phyloP scores from a whole-genome alignment of 192 early-diverging fungal species.

The Rhizoclosmatium globosum region DNA sequence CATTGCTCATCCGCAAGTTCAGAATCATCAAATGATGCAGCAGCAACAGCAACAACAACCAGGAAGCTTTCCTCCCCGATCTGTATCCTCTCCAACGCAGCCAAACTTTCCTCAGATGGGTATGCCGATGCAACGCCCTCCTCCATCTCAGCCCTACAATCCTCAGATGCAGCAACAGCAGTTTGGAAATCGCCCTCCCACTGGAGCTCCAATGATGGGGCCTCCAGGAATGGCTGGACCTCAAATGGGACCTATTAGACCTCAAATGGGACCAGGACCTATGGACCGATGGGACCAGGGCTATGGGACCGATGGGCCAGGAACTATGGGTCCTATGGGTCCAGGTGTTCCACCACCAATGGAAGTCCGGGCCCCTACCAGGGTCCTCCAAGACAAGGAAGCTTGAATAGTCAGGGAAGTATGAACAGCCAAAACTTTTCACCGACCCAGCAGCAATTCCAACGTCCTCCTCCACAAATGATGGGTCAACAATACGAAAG shows the following conservation, averaged over 20 bases:
- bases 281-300: neutral
- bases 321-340: neutral
- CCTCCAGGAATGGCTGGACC: neutral
- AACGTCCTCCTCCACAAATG: slow-evolving; percentile 1
- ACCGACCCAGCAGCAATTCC: slow-evolving; percentile 21
- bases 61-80: neutral
- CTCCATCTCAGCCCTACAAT: neutral
- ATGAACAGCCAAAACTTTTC: neutral
- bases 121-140: slow-evolving; percentile 11
- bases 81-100: neutral
- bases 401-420: neutral
- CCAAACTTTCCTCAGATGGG: neutral
- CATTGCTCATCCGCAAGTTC: slow-evolving; percentile 7
- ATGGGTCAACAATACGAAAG: neutral
- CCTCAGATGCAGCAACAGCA: neutral
- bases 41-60: neutral
- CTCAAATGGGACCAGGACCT: neutral
- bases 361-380: neutral
- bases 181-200: neutral
- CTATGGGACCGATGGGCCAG: neutral
- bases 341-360: neutral
- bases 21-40: neutral
- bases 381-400: slow-evolving; percentile 25
- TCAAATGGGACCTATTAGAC: neutral
- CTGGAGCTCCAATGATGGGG: neutral